phyloP scores from a whole-genome alignment of 192 early-diverging fungal genomes.

The Coemansia sp. region DNA sequence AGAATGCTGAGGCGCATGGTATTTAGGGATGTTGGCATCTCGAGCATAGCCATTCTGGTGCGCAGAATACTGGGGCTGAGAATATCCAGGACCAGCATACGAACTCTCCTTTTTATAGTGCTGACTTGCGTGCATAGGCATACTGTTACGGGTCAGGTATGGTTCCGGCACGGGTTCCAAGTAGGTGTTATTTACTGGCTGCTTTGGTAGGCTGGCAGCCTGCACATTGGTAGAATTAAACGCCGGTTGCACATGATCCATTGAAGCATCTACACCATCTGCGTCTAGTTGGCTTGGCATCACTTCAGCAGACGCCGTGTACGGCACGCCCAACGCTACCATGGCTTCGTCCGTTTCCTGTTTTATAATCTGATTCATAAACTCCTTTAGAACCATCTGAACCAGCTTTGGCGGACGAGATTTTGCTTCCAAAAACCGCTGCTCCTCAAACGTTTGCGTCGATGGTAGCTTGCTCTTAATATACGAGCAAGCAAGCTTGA shows the following conservation, averaged over 20 bases:
- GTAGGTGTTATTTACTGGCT: too few species aligned
- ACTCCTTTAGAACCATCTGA: conserved; percentile 12
- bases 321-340: background rate
- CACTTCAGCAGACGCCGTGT: background rate
- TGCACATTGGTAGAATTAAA: too few species aligned
- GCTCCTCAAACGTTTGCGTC: conserved; percentile 1
- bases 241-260: background rate
- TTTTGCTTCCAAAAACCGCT: background rate
- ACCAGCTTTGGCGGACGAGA: conserved; percentile 1
- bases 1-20: background rate
- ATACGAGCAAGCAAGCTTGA: conserved; percentile 18
- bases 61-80: background rate
- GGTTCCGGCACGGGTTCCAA: too few species aligned
- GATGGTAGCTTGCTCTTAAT: conserved; percentile 13
- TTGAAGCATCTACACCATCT: background rate
- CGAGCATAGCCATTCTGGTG: background rate
- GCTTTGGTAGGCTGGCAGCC: too few species aligned
- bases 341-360: conserved; percentile 1
- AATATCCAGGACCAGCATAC: background rate
- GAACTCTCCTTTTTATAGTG: background rate
- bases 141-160: too few species aligned
- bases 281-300: background rate
- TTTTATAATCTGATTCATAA: conserved; percentile 19
- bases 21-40: background rate
- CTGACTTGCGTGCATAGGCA: background rate